A percentile compares a stretch with the other conserved stretches of the same genome.
Conservation (phyloP, 176 grass and related monocot species). For the Carex kokanica region DNA sequence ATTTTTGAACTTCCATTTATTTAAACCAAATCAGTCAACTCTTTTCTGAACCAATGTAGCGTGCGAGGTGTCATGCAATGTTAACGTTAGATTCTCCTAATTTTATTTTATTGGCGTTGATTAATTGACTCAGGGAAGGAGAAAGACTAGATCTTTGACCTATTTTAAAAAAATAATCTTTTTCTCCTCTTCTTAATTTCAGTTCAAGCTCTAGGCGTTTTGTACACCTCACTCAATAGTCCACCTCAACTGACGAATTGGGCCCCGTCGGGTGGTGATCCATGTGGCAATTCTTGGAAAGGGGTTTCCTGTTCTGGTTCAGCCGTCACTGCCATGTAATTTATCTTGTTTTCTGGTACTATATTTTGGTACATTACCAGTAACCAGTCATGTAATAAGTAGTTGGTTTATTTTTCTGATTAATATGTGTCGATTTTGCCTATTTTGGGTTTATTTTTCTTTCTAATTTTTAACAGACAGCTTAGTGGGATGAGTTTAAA, state of each 20-base stretch:
- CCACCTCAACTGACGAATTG: conserved; percentile 71
- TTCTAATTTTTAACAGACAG: conserved; percentile 48
- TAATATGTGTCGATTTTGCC: not conserved
- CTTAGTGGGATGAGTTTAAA: conserved; percentile 75
- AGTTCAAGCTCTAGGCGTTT: conserved; percentile 56
- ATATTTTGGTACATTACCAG: not conserved
- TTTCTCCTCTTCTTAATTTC: conserved; percentile 11
- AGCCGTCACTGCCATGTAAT: conserved; percentile 72
- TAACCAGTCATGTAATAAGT: not conserved
- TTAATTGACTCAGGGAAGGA: not conserved
- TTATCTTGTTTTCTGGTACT: not conserved
- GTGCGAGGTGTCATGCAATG: not conserved
- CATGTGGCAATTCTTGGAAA: conserved; percentile 77
- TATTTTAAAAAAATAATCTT: not conserved
- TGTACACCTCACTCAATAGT: conserved; percentile 72
- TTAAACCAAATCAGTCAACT: conserved; percentile 20
- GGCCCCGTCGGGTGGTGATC: conserved; percentile 68
- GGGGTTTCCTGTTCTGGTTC: conserved; percentile 75
- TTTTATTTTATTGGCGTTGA: not conserved
- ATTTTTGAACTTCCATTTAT: not conserved
- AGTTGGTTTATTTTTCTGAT: not conserved
- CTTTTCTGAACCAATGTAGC: not conserved
- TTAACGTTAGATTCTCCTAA: not conserved
- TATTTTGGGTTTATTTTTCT: conserved; percentile 6
- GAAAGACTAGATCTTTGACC: conserved; percentile 16